Evolutionary conservation across 163 green algal species (phyloP).

Genomic region (Scenedesmus sp.): DNA sequence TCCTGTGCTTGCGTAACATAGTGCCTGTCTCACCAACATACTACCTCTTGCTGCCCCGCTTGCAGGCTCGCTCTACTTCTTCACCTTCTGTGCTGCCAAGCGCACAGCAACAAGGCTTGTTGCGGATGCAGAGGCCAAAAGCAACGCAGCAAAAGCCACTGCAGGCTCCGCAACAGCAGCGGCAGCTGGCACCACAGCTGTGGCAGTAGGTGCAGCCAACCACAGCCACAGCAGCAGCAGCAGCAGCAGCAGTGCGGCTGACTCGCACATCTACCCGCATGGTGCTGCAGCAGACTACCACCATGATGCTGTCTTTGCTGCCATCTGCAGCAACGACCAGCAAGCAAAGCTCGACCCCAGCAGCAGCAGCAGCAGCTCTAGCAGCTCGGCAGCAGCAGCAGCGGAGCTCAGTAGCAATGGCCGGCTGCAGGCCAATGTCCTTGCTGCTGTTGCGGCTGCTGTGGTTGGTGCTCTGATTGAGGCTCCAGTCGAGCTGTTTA

Average conservation of each 20-base stretch:
- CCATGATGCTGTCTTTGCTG: slow-evolving; percentile 44
- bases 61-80: slow-evolving; percentile 74
- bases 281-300: slow-evolving; percentile 16
- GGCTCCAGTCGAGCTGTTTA: slow-evolving; percentile 76
- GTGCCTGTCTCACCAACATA: no score
- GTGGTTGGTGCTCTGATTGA: slow-evolving; percentile 66
- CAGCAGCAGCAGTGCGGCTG: slow-evolving; percentile 14
- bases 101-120: slow-evolving; percentile 41
- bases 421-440: slow-evolving; percentile 58
- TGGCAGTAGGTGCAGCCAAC: background rate
- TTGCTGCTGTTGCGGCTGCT: slow-evolving; percentile 57
- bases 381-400: background rate
- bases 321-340: slow-evolving; percentile 46
- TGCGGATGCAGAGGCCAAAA: slow-evolving; percentile 36
- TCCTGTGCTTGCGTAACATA: no score
- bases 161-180: slow-evolving; percentile 9
- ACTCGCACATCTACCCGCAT: slow-evolving; percentile 21
- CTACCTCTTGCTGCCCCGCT: no score
- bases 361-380: background rate
- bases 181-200: no score
- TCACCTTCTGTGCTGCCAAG: slow-evolving; percentile 71
- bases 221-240: background rate
- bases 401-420: background rate
- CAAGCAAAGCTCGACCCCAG: slow-evolving; percentile 6
- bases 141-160: background rate